These are phyloP conservation scores for Saitozyma podzolica DNA, from an alignment of 768 basidiomycete species.

Conservation along the genomic window DNA sequence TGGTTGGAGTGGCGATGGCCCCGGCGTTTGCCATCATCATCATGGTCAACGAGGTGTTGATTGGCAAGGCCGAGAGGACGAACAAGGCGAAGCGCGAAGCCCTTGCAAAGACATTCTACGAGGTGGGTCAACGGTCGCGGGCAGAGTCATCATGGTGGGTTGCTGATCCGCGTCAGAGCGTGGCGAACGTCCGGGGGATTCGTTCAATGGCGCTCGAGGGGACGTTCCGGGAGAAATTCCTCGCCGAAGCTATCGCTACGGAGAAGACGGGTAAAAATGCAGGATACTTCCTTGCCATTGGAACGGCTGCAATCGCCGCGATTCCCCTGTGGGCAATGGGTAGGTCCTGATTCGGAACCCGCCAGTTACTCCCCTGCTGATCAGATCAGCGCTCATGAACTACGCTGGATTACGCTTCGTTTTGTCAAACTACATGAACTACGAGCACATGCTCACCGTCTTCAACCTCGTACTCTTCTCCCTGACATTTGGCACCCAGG, in stretches of 20 bases:
- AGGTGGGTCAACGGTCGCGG: constrained; percentile 57
- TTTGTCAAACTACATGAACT: constrained; percentile 74
- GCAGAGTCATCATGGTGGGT: too few species aligned
- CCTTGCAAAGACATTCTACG: constrained; percentile 79
- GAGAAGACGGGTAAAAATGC: constrained; percentile 69
- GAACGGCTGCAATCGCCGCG: constrained; percentile 74
- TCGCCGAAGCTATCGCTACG: constrained; percentile 63
- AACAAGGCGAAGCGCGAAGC: constrained; percentile 88
- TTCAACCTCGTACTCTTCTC: constrained; percentile 90
- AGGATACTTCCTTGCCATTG: constrained; percentile 84
- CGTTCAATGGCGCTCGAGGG: constrained; percentile 80
- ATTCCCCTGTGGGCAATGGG: constrained; percentile 83
- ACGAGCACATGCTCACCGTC: constrained; percentile 84
- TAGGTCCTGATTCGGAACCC: constrained; percentile 29
- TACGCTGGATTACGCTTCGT: constrained; percentile 88
- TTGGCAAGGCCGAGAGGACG: constrained; percentile 68
- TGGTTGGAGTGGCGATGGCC: constrained; percentile 82
- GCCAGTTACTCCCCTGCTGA: not conserved
- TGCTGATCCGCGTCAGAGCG: constrained; percentile 56
- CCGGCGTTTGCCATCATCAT: constrained; percentile 78
- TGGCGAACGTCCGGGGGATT: constrained; percentile 81
- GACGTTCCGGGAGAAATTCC: constrained; percentile 70
- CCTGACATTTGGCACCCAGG: constrained; percentile 83
- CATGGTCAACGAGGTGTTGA: constrained; percentile 70
- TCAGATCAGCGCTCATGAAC: constrained; percentile 71